phyloP scores from a whole-genome alignment of 2,329 filamentous ascomycete species.

The Cladosporium cucumerinum region DNA sequence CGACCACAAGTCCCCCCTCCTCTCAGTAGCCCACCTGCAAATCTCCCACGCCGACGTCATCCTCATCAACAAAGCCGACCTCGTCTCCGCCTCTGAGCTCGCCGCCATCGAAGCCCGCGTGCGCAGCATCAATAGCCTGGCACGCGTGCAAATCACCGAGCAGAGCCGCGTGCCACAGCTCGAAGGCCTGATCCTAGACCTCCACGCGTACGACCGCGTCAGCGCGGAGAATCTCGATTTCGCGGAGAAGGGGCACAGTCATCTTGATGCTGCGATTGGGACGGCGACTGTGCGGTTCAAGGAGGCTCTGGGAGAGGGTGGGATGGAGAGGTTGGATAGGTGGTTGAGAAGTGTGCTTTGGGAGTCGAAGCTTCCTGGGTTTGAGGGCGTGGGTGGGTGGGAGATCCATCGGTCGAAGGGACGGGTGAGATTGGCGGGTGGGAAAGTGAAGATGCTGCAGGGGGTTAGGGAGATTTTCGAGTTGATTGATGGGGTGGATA shows the following conservation, averaged over 20 bases:
- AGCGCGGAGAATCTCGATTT: conserved; percentile 63
- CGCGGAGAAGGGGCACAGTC: conserved; percentile 75
- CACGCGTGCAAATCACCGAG: conserved; percentile 76
- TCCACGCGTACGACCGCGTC: conserved; percentile 89
- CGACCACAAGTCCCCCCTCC: conserved; percentile 62
- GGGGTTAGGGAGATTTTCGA: conserved; percentile 94
- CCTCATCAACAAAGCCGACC: conserved; percentile 88
- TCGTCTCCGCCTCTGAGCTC: conserved; percentile 70
- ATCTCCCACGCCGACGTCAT: conserved; percentile 96
- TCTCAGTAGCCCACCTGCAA: conserved; percentile 92
- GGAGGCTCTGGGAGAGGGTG: conserved; percentile 53
- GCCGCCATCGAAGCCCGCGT: conserved; percentile 68
- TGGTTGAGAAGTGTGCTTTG: conserved; percentile 85
- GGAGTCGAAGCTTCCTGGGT: conserved; percentile 50
- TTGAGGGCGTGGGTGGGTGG: conserved; percentile 44
- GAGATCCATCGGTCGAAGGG: conserved; percentile 90
- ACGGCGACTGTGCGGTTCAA: conserved; percentile 68
- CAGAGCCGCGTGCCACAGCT: conserved; percentile 76
- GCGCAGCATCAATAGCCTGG: conserved; percentile 81
- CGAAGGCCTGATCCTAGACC: conserved; percentile 80
- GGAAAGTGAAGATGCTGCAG: conserved; percentile 73
- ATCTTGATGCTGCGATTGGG: conserved; percentile 85
- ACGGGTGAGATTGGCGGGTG: conserved; percentile 63
- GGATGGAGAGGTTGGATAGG: conserved; percentile 65
- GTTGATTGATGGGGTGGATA: conserved; percentile 59